phyloP scores from a whole-genome alignment of 345 rosid species.

The Eucalyptus urophylla region DNA sequence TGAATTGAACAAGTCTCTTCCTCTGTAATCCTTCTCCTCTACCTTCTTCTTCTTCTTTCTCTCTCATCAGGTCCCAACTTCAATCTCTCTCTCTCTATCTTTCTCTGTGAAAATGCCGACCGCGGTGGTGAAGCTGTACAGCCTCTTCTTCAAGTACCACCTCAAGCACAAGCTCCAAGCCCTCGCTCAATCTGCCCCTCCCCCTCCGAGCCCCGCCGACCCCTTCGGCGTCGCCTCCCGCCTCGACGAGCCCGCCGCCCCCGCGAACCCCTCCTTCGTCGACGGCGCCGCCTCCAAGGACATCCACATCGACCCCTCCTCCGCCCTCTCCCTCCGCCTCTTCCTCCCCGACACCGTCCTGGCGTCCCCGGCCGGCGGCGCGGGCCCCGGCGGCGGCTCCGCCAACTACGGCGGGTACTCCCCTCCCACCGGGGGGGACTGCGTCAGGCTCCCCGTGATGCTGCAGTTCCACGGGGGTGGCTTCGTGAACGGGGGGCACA shows the following conservation, averaged over 20 bases:
- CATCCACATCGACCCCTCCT: slow-evolving; percentile 78
- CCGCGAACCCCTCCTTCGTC: slow-evolving; percentile 69
- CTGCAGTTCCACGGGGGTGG: slow-evolving; percentile 98
- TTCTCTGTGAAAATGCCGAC: background rate
- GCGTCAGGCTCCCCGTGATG: slow-evolving; percentile 62
- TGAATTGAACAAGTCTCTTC: slow-evolving; percentile 3
- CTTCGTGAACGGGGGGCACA: slow-evolving; percentile 71
- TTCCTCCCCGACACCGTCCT: slow-evolving; percentile 83
- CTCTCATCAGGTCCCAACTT: background rate
- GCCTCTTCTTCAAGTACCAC: slow-evolving; percentile 80
- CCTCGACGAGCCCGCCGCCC: slow-evolving; percentile 60
- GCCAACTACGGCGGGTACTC: slow-evolving; percentile 46
- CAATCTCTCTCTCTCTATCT: background rate
- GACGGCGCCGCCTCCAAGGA: slow-evolving; percentile 96
- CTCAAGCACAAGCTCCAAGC: slow-evolving; percentile 64
- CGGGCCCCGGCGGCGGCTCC: background rate
- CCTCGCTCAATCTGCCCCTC: slow-evolving; percentile 32
- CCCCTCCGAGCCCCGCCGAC: slow-evolving; percentile 2
- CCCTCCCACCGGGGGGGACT: slow-evolving; percentile 16
- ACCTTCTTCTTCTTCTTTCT: background rate
- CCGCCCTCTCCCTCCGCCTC: slow-evolving; percentile 69
- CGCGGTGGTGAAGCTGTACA: slow-evolving; percentile 59
- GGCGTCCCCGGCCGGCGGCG: slow-evolving; percentile 8
- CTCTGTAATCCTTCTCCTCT: background rate
- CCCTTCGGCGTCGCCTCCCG: slow-evolving; percentile 65